phyloP scores from a whole-genome alignment of 768 basidiomycete genomes.

The Clavulina sp. region DNA sequence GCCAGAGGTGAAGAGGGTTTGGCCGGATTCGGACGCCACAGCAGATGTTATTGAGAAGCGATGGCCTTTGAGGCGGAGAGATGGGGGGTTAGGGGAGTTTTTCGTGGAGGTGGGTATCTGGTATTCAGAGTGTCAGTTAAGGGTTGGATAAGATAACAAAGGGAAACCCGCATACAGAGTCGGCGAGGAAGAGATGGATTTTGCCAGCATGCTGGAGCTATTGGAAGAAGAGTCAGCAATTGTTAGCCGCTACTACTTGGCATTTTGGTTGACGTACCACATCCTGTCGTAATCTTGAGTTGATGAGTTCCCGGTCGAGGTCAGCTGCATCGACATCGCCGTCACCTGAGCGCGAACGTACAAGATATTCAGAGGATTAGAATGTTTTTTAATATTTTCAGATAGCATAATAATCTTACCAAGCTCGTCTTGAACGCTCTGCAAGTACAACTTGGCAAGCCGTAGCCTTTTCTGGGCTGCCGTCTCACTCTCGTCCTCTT shows the following conservation, averaged over 20 bases:
- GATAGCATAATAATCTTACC: slow-evolving; percentile 25
- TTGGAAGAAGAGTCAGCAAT: not conserved
- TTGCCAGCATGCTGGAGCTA: slow-evolving; percentile 71
- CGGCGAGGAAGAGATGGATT: slow-evolving; percentile 64
- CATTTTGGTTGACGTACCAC: slow-evolving; percentile 29
- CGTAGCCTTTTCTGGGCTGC: slow-evolving; percentile 85
- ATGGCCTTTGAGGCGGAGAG: slow-evolving; percentile 53
- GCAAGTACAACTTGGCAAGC: slow-evolving; percentile 78
- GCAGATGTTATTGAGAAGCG: slow-evolving; percentile 69
- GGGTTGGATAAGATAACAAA: not conserved
- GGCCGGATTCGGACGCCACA: slow-evolving; percentile 51
- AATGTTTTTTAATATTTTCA: not conserved
- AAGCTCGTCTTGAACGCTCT: slow-evolving; percentile 61
- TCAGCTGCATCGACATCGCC: slow-evolving; percentile 92
- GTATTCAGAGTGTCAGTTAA: not conserved
- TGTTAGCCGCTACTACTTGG: not conserved
- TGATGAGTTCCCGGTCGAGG: slow-evolving; percentile 84
- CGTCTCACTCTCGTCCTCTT: slow-evolving; percentile 78
- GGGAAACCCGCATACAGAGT: slow-evolving; percentile 30
- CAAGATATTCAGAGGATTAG: not conserved
- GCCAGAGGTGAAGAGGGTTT: slow-evolving; percentile 68
- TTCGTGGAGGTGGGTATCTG: slow-evolving; percentile 4
- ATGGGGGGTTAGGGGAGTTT: slow-evolving; percentile 24
- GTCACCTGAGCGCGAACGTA: too few relatives aligned
- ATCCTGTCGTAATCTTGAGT: slow-evolving; percentile 78